Conservation (phyloP, 768 basidiomycete species). For the Suillus lakei region DNA sequence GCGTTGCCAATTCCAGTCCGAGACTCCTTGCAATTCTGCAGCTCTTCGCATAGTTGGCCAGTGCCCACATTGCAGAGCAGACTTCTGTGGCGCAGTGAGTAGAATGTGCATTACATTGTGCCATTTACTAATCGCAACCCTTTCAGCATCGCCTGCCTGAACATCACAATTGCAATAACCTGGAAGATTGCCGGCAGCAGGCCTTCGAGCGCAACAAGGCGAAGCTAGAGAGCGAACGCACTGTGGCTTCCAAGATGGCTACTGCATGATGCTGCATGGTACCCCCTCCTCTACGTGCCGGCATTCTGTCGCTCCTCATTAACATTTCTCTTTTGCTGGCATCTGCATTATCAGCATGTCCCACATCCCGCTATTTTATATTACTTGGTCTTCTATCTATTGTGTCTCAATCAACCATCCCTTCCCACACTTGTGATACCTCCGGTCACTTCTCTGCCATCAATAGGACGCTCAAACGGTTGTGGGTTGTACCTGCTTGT, state of each 20-base stretch:
- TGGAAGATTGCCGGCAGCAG: slow-evolving; percentile 85
- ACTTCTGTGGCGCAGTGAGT: slow-evolving; percentile 81
- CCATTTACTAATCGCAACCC: slow-evolving; percentile 19
- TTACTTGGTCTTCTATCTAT: slow-evolving; percentile 8
- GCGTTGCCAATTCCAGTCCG: slow-evolving; percentile 74
- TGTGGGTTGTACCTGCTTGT: slow-evolving; percentile 5
- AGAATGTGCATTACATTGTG: slow-evolving; percentile 4
- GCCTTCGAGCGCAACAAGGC: slow-evolving; percentile 89
- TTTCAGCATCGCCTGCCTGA: slow-evolving; percentile 86
- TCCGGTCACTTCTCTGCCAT: not conserved
- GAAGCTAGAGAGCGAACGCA: slow-evolving; percentile 87
- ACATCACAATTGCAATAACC: slow-evolving; percentile 82
- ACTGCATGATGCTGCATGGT: slow-evolving; percentile 53
- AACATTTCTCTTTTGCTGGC: slow-evolving; percentile 2
- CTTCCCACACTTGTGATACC: slow-evolving; percentile 5
- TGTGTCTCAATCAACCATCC: not conserved
- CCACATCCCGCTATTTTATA: slow-evolving; percentile 1
- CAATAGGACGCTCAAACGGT: slow-evolving; percentile 2
- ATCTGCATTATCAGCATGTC: slow-evolving; percentile 5
- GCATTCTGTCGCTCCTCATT: not conserved
- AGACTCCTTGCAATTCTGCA: slow-evolving; percentile 69
- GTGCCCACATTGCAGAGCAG: slow-evolving; percentile 77
- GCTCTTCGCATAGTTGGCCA: slow-evolving; percentile 84
- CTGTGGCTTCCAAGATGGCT: slow-evolving; percentile 85
- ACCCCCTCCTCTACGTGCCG: slow-evolving; percentile 6